Conservation (phyloP, 2,329 filamentous ascomycete genomes). For the Leptographium radiaticola region DNA sequence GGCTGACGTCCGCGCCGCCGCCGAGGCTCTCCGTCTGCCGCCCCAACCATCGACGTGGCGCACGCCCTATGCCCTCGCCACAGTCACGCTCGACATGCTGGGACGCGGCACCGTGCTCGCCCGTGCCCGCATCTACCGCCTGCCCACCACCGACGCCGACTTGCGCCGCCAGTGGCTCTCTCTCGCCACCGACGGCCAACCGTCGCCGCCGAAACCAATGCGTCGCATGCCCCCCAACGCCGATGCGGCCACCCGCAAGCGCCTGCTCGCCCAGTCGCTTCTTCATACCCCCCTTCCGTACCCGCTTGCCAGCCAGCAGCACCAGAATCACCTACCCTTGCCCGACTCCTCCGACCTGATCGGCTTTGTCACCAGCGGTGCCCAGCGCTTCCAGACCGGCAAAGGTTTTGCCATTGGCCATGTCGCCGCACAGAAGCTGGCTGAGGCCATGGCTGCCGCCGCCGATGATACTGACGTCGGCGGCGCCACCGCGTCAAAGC, state of each 20-base stretch:
- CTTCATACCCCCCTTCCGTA: conserved; percentile 24
- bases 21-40: conserved; percentile 18
- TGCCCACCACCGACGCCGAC: conserved; percentile 39
- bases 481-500: neutral
- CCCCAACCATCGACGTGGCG: conserved; percentile 8
- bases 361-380: conserved; percentile 81
- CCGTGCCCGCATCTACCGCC: conserved; percentile 74
- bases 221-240: conserved; percentile 13
- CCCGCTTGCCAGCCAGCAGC: conserved; percentile 21
- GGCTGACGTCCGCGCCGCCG: conserved; percentile 13
- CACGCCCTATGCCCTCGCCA: conserved; percentile 28
- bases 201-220: conserved; percentile 5
- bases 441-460: conserved; percentile 21
- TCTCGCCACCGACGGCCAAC: neutral
- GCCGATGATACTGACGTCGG: conserved; percentile 1
- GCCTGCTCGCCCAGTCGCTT: conserved; percentile 34
- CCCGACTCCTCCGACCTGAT: conserved; percentile 65
- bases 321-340: conserved; percentile 45
- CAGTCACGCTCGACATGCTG: conserved; percentile 53
- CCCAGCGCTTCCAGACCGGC: conserved; percentile 68
- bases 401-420: conserved; percentile 63
- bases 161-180: conserved; percentile 63
- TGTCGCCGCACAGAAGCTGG: conserved; percentile 38
- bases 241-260: conserved; percentile 26
- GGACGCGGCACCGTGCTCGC: conserved; percentile 56